Evolutionary conservation across 2,329 filamentous ascomycete genomes (phyloP).

Genomic region (Daldinia sp.): DNA sequence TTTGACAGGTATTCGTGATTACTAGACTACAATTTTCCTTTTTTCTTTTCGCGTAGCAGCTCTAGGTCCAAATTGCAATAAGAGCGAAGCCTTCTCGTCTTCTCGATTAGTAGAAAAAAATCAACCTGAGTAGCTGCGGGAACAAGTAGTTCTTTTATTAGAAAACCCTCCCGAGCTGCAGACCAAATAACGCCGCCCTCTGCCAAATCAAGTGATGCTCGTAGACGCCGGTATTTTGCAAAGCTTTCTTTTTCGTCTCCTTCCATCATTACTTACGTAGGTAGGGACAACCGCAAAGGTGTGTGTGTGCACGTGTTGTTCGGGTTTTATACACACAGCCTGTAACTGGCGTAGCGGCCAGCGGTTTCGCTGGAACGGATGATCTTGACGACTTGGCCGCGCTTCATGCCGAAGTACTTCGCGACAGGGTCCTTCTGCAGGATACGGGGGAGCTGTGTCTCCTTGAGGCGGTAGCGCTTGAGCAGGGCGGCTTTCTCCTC

Average conservation of each 20-base stretch:
- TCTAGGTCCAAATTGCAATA: conserved; percentile 8
- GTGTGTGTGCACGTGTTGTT: background rate
- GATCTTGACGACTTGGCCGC: conserved; percentile 98
- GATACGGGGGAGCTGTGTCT: conserved; percentile 95
- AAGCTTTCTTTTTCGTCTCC: conserved; percentile 2
- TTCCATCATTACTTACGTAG: background rate
- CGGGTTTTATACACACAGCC: conserved; percentile 75
- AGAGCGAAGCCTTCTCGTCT: background rate
- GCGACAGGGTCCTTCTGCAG: conserved; percentile 92
- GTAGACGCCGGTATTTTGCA: conserved; percentile 38
- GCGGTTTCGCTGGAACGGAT: conserved; percentile 96
- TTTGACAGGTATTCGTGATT: background rate
- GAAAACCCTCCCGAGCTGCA: conserved; percentile 12
- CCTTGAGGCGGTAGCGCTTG: conserved; percentile 92
- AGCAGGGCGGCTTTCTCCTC: conserved; percentile 91
- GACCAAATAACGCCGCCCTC: conserved; percentile 35
- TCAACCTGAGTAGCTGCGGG: conserved; percentile 21
- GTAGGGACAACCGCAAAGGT: background rate
- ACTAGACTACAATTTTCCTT: conserved; percentile 7
- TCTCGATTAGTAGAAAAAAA: conserved; percentile 9
- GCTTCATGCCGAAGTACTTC: conserved; percentile 87
- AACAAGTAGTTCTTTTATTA: conserved; percentile 3
- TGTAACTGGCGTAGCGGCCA: conserved; percentile 95
- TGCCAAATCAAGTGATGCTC: conserved; percentile 39
- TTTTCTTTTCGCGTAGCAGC: background rate